These are phyloP conservation scores for Mycena albidolilacea DNA, from an alignment of 768 basidiomycete genomes.

Conservation along the genomic window DNA sequence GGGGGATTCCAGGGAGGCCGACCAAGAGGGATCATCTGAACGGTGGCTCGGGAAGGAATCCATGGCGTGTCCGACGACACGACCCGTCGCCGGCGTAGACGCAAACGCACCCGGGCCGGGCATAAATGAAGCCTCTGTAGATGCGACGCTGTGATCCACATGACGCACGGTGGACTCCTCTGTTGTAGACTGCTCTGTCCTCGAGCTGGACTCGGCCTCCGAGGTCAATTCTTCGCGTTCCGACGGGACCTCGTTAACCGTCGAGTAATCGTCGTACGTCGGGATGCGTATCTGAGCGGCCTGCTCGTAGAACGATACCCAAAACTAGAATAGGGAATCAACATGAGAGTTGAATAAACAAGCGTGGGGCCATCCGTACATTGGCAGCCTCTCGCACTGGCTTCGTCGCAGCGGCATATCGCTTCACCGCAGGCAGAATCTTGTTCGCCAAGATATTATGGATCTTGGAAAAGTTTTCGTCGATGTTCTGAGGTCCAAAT, in stretches of 20 bases:
- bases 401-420: conserved; percentile 89
- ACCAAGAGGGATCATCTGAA: conserved; percentile 76
- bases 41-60: conserved; percentile 56
- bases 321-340: conserved; percentile 72
- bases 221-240: conserved; percentile 52
- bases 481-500: conserved; percentile 75
- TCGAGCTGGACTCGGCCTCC: conserved; percentile 44
- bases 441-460: conserved; percentile 87
- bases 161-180: conserved; percentile 44
- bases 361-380: conserved; percentile 59
- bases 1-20: conserved; percentile 81
- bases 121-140: conserved; percentile 81
- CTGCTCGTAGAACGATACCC: conserved; percentile 96
- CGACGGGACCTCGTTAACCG: conserved; percentile 65
- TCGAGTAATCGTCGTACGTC: conserved; percentile 78
- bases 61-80: conserved; percentile 52
- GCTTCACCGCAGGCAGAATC: conserved; percentile 90
- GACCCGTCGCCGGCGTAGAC: conserved; percentile 80
- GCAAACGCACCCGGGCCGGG: conserved; percentile 81
- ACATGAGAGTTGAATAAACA: background rate
- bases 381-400: conserved; percentile 93
- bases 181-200: conserved; percentile 39
- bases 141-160: conserved; percentile 61
- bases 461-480: conserved; percentile 93
- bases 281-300: conserved; percentile 91